These are phyloP conservation scores for Umbelopsis sp. DNA, from an alignment of 192 early-diverging fungal genomes.

Conservation along the genomic window DNA sequence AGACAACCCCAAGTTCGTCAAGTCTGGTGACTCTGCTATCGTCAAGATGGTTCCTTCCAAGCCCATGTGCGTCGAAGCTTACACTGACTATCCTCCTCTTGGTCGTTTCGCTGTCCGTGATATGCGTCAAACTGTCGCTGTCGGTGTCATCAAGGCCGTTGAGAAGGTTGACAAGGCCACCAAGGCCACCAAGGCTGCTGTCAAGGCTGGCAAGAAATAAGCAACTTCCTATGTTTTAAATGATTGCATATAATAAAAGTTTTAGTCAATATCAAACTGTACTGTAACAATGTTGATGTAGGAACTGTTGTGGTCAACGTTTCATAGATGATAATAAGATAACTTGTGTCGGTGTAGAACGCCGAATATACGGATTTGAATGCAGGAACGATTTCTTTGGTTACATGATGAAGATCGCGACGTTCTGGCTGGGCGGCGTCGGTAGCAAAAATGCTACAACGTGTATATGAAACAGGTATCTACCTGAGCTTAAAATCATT, in stretches of 20 bases:
- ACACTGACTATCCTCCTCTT: slow-evolving; percentile 89
- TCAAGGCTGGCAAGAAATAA: slow-evolving; percentile 82
- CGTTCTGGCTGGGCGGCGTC: too few species aligned
- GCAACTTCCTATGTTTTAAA: slow-evolving; percentile 6
- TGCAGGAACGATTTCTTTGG: too few species aligned
- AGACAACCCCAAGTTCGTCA: slow-evolving; percentile 93
- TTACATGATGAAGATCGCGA: too few species aligned
- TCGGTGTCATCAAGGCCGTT: slow-evolving; percentile 94
- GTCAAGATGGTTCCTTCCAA: slow-evolving; percentile 94
- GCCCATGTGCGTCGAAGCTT: slow-evolving; percentile 96
- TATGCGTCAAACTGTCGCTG: slow-evolving; percentile 96
- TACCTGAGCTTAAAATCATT: too few species aligned
- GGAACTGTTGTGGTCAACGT: too few species aligned
- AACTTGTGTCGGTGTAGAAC: too few species aligned
- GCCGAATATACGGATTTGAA: too few species aligned
- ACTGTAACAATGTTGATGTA: too few species aligned
- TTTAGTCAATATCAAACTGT: too few species aligned
- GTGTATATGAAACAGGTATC: too few species aligned
- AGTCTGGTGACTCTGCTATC: slow-evolving; percentile 93
- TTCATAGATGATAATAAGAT: too few species aligned
- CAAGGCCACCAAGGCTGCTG: slow-evolving; percentile 78
- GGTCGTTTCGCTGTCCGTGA: slow-evolving; percentile 98
- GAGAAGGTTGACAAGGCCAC: slow-evolving; percentile 77
- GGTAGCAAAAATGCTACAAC: too few species aligned
- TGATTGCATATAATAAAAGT: background rate